These are phyloP conservation scores for Xylariaceae sp. DNA, from an alignment of 2,329 filamentous ascomycete species.

Conservation along the genomic window DNA sequence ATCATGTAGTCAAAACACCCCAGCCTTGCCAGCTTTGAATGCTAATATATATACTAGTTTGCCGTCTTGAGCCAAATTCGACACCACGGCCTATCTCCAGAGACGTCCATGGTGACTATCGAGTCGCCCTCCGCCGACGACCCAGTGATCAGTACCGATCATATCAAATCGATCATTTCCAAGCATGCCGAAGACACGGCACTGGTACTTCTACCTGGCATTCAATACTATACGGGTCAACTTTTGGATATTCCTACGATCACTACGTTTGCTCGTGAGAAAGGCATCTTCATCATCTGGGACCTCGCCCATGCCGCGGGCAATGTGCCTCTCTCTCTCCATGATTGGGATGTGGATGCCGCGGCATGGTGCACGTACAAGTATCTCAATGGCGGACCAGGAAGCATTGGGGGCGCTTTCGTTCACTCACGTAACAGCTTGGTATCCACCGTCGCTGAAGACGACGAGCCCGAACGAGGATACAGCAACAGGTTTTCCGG, in stretches of 20 bases:
- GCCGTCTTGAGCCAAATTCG: conserved; percentile 71
- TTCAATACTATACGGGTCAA: conserved; percentile 80
- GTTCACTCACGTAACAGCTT: conserved; percentile 63
- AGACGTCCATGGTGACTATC: conserved; percentile 65
- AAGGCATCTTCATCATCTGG: conserved; percentile 69
- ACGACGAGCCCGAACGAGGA: conserved; percentile 32
- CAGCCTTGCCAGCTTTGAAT: conserved; percentile 1
- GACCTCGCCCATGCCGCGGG: conserved; percentile 76
- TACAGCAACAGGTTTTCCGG: conserved; percentile 61
- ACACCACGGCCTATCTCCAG: conserved; percentile 60
- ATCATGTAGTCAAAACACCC: conserved; percentile 56
- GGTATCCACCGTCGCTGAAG: conserved; percentile 30
- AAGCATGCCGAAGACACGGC: conserved; percentile 62
- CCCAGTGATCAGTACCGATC: conserved; percentile 57
- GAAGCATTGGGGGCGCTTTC: conserved; percentile 69
- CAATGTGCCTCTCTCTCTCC: conserved; percentile 67
- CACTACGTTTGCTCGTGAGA: conserved; percentile 63
- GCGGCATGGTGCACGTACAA: conserved; percentile 83
- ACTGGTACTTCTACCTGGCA: conserved; percentile 69
- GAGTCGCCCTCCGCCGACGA: conserved; percentile 50
- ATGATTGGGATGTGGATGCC: conserved; percentile 75
- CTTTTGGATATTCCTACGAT: conserved; percentile 71
- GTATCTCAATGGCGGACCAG: conserved; percentile 74
- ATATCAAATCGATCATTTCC: conserved; percentile 65
- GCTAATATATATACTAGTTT: conserved; percentile 48